Evolutionary conservation across 2,329 filamentous ascomycete genomes (phyloP).

Genomic region (Phyllosticta citrichinensis): DNA sequence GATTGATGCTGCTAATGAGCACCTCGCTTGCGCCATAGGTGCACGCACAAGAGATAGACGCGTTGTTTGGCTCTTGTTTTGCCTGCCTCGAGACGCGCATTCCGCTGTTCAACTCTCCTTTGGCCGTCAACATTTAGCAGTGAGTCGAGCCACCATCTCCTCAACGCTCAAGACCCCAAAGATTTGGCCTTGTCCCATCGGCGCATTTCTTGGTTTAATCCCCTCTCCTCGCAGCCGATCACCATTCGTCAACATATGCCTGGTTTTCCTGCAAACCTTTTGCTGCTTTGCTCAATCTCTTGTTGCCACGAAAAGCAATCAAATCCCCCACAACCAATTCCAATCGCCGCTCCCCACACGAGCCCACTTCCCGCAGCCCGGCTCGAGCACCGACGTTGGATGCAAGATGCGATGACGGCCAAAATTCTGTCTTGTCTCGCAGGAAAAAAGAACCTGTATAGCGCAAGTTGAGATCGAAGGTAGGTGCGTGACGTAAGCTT

Average conservation of each 20-base stretch:
- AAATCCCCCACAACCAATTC: neutral
- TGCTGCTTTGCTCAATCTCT: neutral
- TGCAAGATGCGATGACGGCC: neutral
- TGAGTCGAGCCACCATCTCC: too few relatives aligned
- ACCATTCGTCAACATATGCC: neutral
- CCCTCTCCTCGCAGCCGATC: neutral
- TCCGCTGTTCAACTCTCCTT: neutral
- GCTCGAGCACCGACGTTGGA: neutral
- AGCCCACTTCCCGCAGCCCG: neutral
- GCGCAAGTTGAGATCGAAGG: neutral
- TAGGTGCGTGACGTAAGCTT: neutral
- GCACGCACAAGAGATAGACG: neutral
- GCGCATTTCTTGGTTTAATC: neutral
- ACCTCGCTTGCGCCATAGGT: neutral
- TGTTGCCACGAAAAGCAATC: neutral
- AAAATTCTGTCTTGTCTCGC: neutral
- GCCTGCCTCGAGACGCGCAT: too few relatives aligned
- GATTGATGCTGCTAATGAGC: neutral
- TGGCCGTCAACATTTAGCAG: too few relatives aligned
- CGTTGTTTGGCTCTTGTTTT: neutral
- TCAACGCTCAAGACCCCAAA: too few relatives aligned
- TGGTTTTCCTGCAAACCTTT: neutral
- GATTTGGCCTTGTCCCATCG: neutral
- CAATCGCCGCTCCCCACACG: neutral
- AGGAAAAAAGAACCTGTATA: neutral